Base-by-base conservation (phyloP, 441 rosid species). In the Euphorbia celastroides region DNA sequence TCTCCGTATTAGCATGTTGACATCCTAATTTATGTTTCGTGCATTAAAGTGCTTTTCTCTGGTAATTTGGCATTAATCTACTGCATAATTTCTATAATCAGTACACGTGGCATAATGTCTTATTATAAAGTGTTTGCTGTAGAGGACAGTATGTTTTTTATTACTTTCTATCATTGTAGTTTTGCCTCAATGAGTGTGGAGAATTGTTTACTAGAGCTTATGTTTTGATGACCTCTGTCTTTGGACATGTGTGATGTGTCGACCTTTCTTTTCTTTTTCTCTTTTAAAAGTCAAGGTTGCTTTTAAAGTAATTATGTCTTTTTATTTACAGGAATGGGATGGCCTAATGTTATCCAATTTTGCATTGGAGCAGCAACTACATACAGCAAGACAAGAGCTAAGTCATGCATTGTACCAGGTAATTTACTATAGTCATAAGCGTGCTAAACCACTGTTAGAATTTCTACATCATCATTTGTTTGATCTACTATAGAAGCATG, bases 381-480 rank as follows among this genome's bases (percentile, higher is more conserved):
- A 92, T 73, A 83, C 97, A 7, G 98, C 99, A 8, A 88, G 99
- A 77, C 98, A 92, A 78, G 99, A 95, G 82, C 84, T 95, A 62
- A 95, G 98, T 70, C 98, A 95, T 82, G 97, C 97, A 25, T 75
- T 95, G 34, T 92, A 95, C 82, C 99, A 95, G 96, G 99, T 95
- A 78, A 69, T 48, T 57, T 62, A 32, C 44, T 48, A 34, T 19
- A 57, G 26, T 57, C 64, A 17, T 4, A 52, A 42, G 14, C 34
- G 26, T 50, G 23, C 46, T 31, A 54, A 52, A 55, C 26, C 27
- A 25, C 38, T 30, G 16, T 4, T 60, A 5, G 32, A 20, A 5
- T 16, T 61, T 36, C 16, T 59, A 9, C 42, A 11, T 59, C 57
- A 28, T 46, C 17, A 34, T 25, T 25, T 62, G 17, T 10, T 26